These are phyloP conservation scores for Hemisphaericaspora xylanilytica DNA, from an alignment of 1,139 yeast genomes.

Conservation along the genomic window DNA sequence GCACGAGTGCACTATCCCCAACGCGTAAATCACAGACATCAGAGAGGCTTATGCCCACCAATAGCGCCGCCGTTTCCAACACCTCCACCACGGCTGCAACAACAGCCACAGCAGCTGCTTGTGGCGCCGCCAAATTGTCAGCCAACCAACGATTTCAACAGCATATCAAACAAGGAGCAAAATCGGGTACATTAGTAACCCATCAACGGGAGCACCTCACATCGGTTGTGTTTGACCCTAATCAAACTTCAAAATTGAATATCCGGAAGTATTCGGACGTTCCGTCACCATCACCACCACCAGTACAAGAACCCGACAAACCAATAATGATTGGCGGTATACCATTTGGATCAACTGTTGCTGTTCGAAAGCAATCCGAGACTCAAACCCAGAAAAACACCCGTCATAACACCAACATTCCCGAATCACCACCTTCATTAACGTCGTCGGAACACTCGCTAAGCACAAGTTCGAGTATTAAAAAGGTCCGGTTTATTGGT, in stretches of 20 bases:
- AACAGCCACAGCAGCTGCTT: not conserved
- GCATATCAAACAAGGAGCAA: conserved; percentile 41
- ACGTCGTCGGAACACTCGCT: not conserved
- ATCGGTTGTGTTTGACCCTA: conserved; percentile 44
- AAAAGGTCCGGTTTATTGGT: conserved; percentile 52
- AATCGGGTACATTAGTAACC: conserved; percentile 37
- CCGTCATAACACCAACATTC: not conserved
- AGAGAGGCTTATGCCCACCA: too few species aligned
- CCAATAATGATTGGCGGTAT: conserved; percentile 1
- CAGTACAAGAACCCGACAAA: conserved; percentile 3
- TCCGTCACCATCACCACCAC: conserved; percentile 10
- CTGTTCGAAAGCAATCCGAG: not conserved
- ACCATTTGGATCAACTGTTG: too few species aligned
- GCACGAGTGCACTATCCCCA: conserved; percentile 4
- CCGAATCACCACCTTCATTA: not conserved
- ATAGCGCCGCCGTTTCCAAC: conserved; percentile 1
- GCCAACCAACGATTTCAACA: conserved; percentile 44
- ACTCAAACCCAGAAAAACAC: conserved; percentile 3
- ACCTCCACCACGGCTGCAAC: not conserved
- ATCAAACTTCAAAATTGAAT: conserved; percentile 30
- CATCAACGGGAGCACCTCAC: conserved; percentile 38
- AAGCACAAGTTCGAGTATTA: conserved; percentile 15
- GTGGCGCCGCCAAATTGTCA: conserved; percentile 23
- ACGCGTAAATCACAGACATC: too few species aligned
- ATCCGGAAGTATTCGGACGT: conserved; percentile 22